A percentile compares a stretch with the other conserved stretches of the same genome.
phyloP scores from a whole-genome alignment of 257 asterid genomes.

The Przewalskia tangutica region DNA sequence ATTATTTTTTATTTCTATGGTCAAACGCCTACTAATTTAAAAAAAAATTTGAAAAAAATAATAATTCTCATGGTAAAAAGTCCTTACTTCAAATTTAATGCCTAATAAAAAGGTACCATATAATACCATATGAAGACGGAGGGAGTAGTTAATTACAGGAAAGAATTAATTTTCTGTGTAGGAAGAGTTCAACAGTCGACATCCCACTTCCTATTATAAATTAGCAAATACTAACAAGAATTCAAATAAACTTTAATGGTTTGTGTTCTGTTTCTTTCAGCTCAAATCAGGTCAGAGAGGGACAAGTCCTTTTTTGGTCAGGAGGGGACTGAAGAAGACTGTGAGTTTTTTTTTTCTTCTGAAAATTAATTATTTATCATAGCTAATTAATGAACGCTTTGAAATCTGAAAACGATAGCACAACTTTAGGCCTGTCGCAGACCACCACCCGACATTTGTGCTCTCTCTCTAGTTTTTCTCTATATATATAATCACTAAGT shows the following conservation, averaged over 20 bases:
- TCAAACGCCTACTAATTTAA: no score
- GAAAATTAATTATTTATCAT: slow-evolving; percentile 4
- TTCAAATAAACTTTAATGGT: background rate
- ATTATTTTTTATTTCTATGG: no score
- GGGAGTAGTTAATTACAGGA: no score
- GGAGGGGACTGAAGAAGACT: background rate
- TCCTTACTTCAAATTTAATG: no score
- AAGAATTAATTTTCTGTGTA: no score
- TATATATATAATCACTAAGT: slow-evolving; percentile 10
- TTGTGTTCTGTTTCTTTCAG: background rate
- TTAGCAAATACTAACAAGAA: background rate
- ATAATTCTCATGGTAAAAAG: no score
- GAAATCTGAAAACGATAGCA: slow-evolving; percentile 27
- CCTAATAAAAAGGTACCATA: no score
- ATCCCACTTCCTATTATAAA: background rate
- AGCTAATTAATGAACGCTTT: slow-evolving; percentile 31
- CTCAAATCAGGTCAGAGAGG: slow-evolving; percentile 4
- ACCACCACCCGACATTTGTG: slow-evolving; percentile 57
- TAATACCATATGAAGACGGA: no score
- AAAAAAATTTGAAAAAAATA: no score
- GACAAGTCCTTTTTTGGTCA: background rate
- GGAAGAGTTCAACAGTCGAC: no score
- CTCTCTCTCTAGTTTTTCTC: slow-evolving; percentile 19
- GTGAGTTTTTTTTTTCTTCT: background rate
- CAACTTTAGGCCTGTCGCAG: slow-evolving; percentile 32